These are phyloP conservation scores for Trichophyton verrucosum DNA, from an alignment of 2,329 filamentous ascomycete species.

Conservation along the genomic window DNA sequence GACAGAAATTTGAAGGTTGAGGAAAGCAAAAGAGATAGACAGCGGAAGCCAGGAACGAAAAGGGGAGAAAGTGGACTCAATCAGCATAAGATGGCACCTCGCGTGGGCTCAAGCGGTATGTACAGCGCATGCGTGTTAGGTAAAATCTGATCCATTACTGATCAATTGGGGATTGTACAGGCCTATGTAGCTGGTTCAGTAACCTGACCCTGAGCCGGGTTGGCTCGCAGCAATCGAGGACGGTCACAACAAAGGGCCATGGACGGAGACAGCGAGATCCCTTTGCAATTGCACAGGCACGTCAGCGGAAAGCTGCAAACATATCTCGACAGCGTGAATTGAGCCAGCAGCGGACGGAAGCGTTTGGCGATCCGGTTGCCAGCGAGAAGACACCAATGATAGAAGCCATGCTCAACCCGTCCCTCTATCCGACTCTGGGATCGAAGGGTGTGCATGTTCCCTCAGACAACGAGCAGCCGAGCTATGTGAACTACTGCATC, in stretches of 20 bases:
- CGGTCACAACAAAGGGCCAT: constrained; percentile 4
- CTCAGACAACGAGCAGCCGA: constrained; percentile 12
- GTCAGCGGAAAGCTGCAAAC: constrained; percentile 74
- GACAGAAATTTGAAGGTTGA: background rate
- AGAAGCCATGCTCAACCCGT: constrained; percentile 55
- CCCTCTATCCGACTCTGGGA: background rate
- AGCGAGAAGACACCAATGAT: constrained; percentile 72
- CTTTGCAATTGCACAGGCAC: constrained; percentile 67
- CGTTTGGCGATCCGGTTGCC: constrained; percentile 64
- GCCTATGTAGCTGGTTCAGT: constrained; percentile 9
- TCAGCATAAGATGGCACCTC: constrained; percentile 50
- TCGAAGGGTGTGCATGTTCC: background rate
- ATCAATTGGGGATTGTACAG: constrained; percentile 12
- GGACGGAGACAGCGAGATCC: constrained; percentile 46
- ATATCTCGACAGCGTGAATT: constrained; percentile 61
- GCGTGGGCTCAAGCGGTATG: constrained; percentile 38
- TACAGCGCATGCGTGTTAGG: background rate
- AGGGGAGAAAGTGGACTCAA: background rate
- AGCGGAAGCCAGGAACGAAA: background rate
- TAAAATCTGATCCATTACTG: background rate
- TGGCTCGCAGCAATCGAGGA: constrained; percentile 14
- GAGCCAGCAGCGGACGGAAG: constrained; percentile 48
- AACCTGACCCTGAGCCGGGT: constrained; percentile 7
- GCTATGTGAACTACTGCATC: constrained; percentile 63
- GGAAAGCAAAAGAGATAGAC: background rate